Evolutionary conservation across 1,139 yeast genomes (phyloP).

Genomic region (Debaryomyces subglobosus): DNA sequence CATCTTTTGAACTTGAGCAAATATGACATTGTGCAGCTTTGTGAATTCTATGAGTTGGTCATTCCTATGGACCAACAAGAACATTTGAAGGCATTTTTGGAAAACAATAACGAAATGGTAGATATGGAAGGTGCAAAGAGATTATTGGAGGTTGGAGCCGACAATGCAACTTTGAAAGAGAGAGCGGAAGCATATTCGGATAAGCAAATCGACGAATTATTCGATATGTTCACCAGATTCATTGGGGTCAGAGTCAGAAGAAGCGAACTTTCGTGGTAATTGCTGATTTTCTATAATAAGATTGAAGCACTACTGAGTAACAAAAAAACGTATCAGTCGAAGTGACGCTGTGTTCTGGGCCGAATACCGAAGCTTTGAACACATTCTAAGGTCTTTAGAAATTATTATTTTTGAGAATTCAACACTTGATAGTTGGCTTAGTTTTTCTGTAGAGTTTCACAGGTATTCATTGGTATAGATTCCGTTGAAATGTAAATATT

Average conservation of each 20-base stretch:
- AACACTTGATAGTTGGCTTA: background rate
- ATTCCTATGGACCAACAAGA: slow-evolving; percentile 55
- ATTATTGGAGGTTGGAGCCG: slow-evolving; percentile 26
- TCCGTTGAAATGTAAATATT: background rate
- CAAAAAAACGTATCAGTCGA: no score
- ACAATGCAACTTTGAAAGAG: slow-evolving; percentile 40
- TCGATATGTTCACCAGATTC: slow-evolving; percentile 67
- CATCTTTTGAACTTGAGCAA: slow-evolving; percentile 54
- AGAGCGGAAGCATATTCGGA: slow-evolving; percentile 31
- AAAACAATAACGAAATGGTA: slow-evolving; percentile 35
- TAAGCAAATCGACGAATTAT: slow-evolving; percentile 50
- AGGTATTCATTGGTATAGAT: background rate
- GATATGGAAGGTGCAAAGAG: slow-evolving; percentile 39
- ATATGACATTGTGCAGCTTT: slow-evolving; percentile 51
- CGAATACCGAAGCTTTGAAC: background rate
- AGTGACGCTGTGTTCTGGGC: background rate
- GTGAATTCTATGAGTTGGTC: slow-evolving; percentile 71
- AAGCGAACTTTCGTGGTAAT: slow-evolving; percentile 52
- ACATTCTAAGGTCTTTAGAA: background rate
- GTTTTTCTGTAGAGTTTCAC: background rate
- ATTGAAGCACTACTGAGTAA: background rate
- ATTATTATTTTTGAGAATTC: background rate
- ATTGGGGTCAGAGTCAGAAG: slow-evolving; percentile 64
- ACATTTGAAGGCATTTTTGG: slow-evolving; percentile 47
- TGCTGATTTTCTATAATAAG: no score